These are phyloP conservation scores for Entomortierella beljakovae DNA, from an alignment of 192 early-diverging fungal genomes.

Conservation along the genomic window DNA sequence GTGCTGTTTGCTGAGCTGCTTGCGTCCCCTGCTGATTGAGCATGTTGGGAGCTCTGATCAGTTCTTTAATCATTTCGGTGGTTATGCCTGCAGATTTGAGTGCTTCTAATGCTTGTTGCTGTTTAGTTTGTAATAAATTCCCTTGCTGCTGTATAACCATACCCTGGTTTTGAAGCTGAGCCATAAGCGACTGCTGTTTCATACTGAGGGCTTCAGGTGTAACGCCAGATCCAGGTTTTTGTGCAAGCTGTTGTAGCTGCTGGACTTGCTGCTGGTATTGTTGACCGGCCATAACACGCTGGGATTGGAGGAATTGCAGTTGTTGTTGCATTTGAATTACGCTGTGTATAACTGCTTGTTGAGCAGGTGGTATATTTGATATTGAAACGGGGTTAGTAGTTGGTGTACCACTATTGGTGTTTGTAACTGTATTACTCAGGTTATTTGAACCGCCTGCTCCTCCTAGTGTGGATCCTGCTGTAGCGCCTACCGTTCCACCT, in stretches of 20 bases:
- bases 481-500: not conserved
- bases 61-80: conserved; percentile 46
- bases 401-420: not conserved
- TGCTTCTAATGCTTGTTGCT: conserved; percentile 34
- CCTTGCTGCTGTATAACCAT: conserved; percentile 38
- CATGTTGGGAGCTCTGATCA: conserved; percentile 22
- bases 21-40: conserved; percentile 22
- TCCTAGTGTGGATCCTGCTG: not conserved
- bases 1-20: conserved; percentile 15
- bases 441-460: not conserved
- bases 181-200: conserved; percentile 9
- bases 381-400: not conserved
- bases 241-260: conserved; percentile 13
- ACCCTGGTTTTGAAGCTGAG: conserved; percentile 17
- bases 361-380: conserved; percentile 16
- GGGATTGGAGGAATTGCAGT: conserved; percentile 12
- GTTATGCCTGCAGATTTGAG: conserved; percentile 30
- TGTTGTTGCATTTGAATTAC: conserved; percentile 43
- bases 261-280: conserved; percentile 21
- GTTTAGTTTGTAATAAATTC: conserved; percentile 17
- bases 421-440: not conserved
- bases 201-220: conserved; percentile 9
- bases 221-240: conserved; percentile 20
- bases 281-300: conserved; percentile 10
- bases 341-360: conserved; percentile 24